These are phyloP conservation scores for Taiwanofungus camphoratus DNA, from an alignment of 1,284 basidiomycete species.

Conservation along the genomic window DNA sequence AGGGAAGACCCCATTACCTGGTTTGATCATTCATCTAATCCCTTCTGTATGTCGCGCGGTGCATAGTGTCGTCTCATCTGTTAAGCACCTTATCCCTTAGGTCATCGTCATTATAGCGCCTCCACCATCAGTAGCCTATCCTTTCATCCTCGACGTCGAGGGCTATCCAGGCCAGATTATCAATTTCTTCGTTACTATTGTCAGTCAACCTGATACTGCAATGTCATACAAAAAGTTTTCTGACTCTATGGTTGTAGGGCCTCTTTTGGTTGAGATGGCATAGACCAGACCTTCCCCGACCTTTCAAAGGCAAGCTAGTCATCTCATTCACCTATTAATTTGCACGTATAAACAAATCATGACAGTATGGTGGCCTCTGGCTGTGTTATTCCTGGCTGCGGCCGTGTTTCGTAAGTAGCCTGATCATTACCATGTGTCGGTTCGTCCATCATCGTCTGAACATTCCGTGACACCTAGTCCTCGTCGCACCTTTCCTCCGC, in stretches of 20 bases:
- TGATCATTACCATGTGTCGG: no score
- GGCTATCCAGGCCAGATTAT: constrained; percentile 55
- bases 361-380: constrained; percentile 52
- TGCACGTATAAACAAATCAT: background rate
- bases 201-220: constrained; percentile 16
- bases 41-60: constrained; percentile 38
- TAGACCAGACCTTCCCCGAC: constrained; percentile 39
- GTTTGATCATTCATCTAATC: constrained; percentile 51
- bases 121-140: constrained; percentile 63
- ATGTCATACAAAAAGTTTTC: background rate
- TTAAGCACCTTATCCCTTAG: constrained; percentile 26
- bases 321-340: background rate
- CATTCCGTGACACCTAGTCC: constrained; percentile 31
- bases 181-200: constrained; percentile 49
- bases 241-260: constrained; percentile 30
- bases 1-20: constrained; percentile 52
- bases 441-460: no score
- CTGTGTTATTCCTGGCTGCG: constrained; percentile 49
- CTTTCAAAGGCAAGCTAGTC: constrained; percentile 45
- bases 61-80: background rate
- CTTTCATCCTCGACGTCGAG: constrained; percentile 58
- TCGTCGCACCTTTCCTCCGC: constrained; percentile 50
- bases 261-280: constrained; percentile 52
- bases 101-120: constrained; percentile 47
- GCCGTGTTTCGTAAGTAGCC: constrained; percentile 40